Percentiles rank a stretch among this genome's conserved stretches.
These are phyloP conservation scores for Blastomyces emzantsi DNA, from an alignment of 2,329 filamentous ascomycete genomes.

Conservation along the genomic window DNA sequence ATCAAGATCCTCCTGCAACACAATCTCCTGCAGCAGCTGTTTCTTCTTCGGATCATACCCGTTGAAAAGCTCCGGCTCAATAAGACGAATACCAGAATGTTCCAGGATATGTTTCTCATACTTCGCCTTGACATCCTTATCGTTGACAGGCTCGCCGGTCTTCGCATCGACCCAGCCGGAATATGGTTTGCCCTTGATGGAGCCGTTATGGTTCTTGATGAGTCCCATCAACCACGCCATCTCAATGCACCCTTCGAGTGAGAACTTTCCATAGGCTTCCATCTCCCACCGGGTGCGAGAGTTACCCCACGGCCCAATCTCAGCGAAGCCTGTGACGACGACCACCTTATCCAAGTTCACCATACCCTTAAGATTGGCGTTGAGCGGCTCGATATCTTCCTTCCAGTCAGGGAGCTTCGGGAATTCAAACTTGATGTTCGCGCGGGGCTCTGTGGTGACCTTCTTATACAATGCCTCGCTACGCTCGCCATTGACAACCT, in stretches of 20 bases:
- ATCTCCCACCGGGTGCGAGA: constrained; percentile 98
- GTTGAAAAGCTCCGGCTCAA: constrained; percentile 92
- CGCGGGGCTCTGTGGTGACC: constrained; percentile 83
- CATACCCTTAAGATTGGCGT: constrained; percentile 87
- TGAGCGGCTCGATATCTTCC: constrained; percentile 77
- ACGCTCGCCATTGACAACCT: constrained; percentile 88
- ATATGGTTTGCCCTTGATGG: constrained; percentile 91
- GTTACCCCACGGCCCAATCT: constrained; percentile 97
- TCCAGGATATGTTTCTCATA: constrained; percentile 97
- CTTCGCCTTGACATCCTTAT: constrained; percentile 95
- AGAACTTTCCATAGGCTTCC: constrained; percentile 95
- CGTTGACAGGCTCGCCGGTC: constrained; percentile 88
- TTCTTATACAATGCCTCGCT: constrained; percentile 92
- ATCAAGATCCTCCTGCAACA: constrained; percentile 93
- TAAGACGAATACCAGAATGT: constrained; percentile 93
- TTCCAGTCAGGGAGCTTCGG: constrained; percentile 87
- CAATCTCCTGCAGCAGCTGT: constrained; percentile 93
- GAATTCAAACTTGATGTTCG: constrained; percentile 98
- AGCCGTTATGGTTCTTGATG: constrained; percentile 97
- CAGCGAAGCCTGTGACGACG: constrained; percentile 91
- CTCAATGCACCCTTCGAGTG: constrained; percentile 92
- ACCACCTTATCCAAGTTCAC: constrained; percentile 97
- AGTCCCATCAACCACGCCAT: constrained; percentile 99
- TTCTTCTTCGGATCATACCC: constrained; percentile 99
- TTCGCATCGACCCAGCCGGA: constrained; percentile 93